These are phyloP conservation scores for Podospora sp. DNA, from an alignment of 495 filamentous ascomycete species.

Conservation along the genomic window DNA sequence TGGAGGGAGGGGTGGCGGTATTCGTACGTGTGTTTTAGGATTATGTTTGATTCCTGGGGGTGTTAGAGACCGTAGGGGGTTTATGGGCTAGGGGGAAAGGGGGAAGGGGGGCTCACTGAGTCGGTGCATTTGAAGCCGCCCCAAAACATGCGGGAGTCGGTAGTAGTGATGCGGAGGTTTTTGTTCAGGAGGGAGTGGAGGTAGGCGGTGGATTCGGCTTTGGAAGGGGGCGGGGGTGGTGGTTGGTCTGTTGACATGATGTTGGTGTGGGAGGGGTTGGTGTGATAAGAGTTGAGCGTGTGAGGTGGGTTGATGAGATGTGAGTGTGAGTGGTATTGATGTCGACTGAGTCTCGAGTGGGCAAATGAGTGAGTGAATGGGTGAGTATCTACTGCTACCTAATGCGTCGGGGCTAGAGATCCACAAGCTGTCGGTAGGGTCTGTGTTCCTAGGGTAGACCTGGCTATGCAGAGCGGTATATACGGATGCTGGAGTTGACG, in stretches of 20 bases:
- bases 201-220: slow-evolving; percentile 39
- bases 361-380: too few relatives aligned
- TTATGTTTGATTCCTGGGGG: slow-evolving; percentile 66
- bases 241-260: slow-evolving; percentile 3
- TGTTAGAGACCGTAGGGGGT: not conserved
- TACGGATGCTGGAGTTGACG: not conserved
- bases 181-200: slow-evolving; percentile 62
- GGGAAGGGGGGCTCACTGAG: slow-evolving; percentile 56
- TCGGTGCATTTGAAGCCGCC: slow-evolving; percentile 94
- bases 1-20: slow-evolving; percentile 73
- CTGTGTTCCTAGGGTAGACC: not conserved
- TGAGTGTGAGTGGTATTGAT: not conserved
- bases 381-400: too few relatives aligned
- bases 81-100: not conserved
- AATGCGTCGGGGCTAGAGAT: not conserved
- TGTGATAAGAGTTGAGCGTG: not conserved
- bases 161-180: slow-evolving; percentile 76
- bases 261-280: not conserved
- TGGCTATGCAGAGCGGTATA: not conserved
- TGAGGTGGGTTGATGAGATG: not conserved
- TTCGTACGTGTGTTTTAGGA: slow-evolving; percentile 82
- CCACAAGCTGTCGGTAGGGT: not conserved
- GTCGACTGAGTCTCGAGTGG: not conserved
- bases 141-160: slow-evolving; percentile 84
- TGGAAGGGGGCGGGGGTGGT: not conserved